Evolutionary conservation across 768 basidiomycete species (phyloP).

Genomic region (Mycena amicta): DNA sequence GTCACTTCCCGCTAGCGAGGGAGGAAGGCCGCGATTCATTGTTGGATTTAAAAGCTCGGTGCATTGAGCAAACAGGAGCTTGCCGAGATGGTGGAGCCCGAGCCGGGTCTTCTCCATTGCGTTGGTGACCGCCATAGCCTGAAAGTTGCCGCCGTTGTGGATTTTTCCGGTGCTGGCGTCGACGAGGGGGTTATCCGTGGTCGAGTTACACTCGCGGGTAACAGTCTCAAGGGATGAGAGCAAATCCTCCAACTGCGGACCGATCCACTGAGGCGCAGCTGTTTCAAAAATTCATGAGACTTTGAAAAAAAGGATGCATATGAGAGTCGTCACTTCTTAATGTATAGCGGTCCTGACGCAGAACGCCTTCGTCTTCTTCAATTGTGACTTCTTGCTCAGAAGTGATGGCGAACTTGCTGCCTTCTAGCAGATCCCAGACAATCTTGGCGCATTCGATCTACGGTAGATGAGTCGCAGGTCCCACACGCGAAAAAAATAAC

Average conservation of each 20-base stretch:
- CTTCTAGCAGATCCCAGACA: slow-evolving; percentile 69
- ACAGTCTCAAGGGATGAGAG: slow-evolving; percentile 64
- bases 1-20: slow-evolving; percentile 76
- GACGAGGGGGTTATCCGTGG: slow-evolving; percentile 87
- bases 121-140: slow-evolving; percentile 83
- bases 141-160: slow-evolving; percentile 89
- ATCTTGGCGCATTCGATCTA: slow-evolving; percentile 72
- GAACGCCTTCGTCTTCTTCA: slow-evolving; percentile 68
- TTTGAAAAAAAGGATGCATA: too few species aligned
- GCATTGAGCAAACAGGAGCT: slow-evolving; percentile 67
- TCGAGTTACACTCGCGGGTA: slow-evolving; percentile 80
- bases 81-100: slow-evolving; percentile 68
- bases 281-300: too few species aligned
- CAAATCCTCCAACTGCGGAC: slow-evolving; percentile 84
- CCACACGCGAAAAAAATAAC: not conserved
- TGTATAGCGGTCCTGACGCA: slow-evolving; percentile 81
- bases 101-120: slow-evolving; percentile 88
- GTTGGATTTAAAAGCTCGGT: slow-evolving; percentile 74
- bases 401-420: slow-evolving; percentile 64
- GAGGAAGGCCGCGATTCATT: slow-evolving; percentile 84
- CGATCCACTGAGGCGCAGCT: slow-evolving; percentile 83
- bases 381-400: slow-evolving; percentile 76
- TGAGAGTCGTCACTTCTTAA: too few species aligned
- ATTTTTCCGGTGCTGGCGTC: slow-evolving; percentile 66
- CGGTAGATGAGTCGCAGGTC: not conserved